Evolutionary conservation across 169 alveolate genomes (phyloP).

Genomic region (Cryptosporidium viatorum): DNA sequence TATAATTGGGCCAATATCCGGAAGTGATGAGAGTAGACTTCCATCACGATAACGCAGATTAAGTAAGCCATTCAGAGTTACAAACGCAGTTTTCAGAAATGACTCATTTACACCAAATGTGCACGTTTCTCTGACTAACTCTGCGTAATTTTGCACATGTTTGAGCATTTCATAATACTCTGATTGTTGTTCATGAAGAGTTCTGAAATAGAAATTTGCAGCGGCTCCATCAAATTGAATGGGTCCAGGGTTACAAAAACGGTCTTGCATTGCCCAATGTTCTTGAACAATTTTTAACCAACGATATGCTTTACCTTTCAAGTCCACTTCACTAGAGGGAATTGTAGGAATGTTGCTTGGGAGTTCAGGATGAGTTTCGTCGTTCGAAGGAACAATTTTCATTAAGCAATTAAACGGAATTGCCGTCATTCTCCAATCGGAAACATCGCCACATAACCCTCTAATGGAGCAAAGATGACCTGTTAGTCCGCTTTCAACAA

Average conservation of each 20-base stretch:
- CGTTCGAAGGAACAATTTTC: constrained; percentile 86
- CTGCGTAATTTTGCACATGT: constrained; percentile 88
- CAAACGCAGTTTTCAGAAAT: constrained; percentile 86
- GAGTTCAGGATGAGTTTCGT: constrained; percentile 79
- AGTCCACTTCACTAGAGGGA: constrained; percentile 92
- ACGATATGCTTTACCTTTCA: constrained; percentile 88
- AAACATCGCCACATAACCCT: constrained; percentile 90
- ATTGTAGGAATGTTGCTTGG: constrained; percentile 87
- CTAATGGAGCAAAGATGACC: constrained; percentile 93
- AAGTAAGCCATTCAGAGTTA: constrained; percentile 84
- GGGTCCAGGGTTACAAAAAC: constrained; percentile 97
- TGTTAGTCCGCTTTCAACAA: constrained; percentile 93
- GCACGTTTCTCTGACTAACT: constrained; percentile 86
- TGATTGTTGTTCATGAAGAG: constrained; percentile 89
- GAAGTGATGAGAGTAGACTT: constrained; percentile 56
- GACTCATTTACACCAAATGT: constrained; percentile 90
- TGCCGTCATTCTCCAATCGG: constrained; percentile 94
- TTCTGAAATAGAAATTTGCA: constrained; percentile 85
- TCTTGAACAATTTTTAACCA: constrained; percentile 85
- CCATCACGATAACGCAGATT: constrained; percentile 60
- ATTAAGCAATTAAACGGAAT: constrained; percentile 91
- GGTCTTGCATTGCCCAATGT: constrained; percentile 93
- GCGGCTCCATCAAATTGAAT: constrained; percentile 93
- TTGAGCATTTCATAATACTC: constrained; percentile 90
- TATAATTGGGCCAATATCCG: constrained; percentile 66